phyloP scores from a whole-genome alignment of 352 stramenopile species.

The Pythium oligandrum region DNA sequence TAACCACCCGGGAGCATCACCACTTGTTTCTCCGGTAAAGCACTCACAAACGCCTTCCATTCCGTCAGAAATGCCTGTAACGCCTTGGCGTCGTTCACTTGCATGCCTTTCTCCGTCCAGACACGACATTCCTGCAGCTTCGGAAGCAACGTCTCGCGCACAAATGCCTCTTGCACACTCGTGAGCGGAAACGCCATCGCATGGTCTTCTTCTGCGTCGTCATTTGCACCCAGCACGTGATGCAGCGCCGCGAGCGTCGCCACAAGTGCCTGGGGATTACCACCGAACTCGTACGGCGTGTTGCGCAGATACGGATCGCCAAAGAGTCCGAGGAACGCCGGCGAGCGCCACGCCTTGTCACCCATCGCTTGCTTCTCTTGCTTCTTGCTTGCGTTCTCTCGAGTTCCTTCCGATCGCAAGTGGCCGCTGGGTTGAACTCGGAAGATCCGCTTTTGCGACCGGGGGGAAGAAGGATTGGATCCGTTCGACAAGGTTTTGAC shows the following conservation, averaged over 20 bases:
- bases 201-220: slow-evolving; percentile 14
- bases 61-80: slow-evolving; percentile 62
- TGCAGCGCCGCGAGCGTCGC: slow-evolving; percentile 34
- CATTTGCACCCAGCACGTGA: slow-evolving; percentile 31
- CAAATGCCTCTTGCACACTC: slow-evolving; percentile 40
- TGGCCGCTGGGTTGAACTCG: slow-evolving; percentile 14
- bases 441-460: not conserved
- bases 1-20: slow-evolving; percentile 76
- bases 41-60: slow-evolving; percentile 55
- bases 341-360: slow-evolving; percentile 53
- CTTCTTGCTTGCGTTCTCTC: not conserved
- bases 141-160: slow-evolving; percentile 41
- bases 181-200: slow-evolving; percentile 46
- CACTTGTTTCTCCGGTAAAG: slow-evolving; percentile 35
- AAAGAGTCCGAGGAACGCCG: slow-evolving; percentile 69
- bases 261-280: slow-evolving; percentile 60
- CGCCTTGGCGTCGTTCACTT: slow-evolving; percentile 58
- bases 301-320: slow-evolving; percentile 74
- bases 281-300: slow-evolving; percentile 74
- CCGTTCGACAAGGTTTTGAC: too few relatives aligned
- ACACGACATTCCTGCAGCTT: slow-evolving; percentile 46
- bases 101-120: slow-evolving; percentile 50
- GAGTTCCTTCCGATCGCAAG: slow-evolving; percentile 2
- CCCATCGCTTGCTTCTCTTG: slow-evolving; percentile 8
- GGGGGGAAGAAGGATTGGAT: not conserved